These are phyloP conservation scores for Phragmites australis DNA, from an alignment of 176 grass and related monocot species.

Conservation along the genomic window DNA sequence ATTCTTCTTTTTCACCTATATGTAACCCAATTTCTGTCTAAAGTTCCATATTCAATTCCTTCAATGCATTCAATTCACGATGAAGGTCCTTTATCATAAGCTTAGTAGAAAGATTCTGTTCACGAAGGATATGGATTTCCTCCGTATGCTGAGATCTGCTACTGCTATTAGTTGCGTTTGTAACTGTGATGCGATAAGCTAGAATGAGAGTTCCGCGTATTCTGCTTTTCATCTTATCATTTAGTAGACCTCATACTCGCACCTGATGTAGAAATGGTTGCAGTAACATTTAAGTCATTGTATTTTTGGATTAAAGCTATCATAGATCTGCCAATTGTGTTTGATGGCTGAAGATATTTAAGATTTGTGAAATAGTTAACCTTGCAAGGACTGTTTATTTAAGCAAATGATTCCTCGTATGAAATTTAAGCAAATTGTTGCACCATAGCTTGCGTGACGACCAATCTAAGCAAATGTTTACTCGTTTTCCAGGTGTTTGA, in stretches of 20 bases:
- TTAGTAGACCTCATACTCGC: too few species aligned
- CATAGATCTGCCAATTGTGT: background rate
- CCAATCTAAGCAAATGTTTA: background rate
- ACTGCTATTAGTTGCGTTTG: background rate
- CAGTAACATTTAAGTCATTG: background rate
- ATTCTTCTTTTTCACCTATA: constrained; percentile 64
- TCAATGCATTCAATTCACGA: constrained; percentile 51
- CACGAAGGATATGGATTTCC: constrained; percentile 46
- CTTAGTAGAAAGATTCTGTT: constrained; percentile 47
- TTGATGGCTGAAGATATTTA: background rate
- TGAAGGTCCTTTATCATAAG: constrained; percentile 54
- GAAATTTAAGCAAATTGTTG: background rate
- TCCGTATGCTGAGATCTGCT: constrained; percentile 35
- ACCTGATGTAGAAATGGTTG: background rate
- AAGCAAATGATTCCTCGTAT: background rate
- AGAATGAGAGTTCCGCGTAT: background rate
- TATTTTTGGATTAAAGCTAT: background rate
- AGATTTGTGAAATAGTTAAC: background rate
- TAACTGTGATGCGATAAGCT: background rate
- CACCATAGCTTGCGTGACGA: background rate
- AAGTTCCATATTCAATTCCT: constrained; percentile 62
- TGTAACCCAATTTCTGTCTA: constrained; percentile 58
- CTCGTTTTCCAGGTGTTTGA: background rate
- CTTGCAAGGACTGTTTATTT: too few species aligned
- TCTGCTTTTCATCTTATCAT: too few species aligned